Base-by-base conservation (phyloP, 257 asterid genomes). In the Penstemon davidsonii region DNA sequence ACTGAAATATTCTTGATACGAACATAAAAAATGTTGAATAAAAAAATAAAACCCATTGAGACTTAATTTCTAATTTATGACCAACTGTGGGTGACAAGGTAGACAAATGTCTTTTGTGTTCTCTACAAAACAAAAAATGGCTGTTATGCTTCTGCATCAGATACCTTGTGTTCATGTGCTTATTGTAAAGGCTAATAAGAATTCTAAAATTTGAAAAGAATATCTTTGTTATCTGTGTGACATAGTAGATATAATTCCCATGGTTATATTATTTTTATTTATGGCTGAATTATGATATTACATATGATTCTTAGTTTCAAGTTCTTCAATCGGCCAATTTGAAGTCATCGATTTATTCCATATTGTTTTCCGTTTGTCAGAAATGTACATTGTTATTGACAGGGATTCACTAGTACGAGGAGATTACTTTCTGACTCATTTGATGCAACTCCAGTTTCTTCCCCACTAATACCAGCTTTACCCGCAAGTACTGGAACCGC, bases 331-430 rank as follows among this genome's bases (percentile, higher is more conserved):
- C 56, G 61, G 55, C 72, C 49, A 18, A 66, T 63, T 51, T 39
- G 55, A 55, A 50, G 40, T 13, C 61, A 45, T 61, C 49, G 36
- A 53, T n/a, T 54, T 70, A 41, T n/a, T 59, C 50, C 50, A 13
- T 39, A 33, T 25, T 25, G 33, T 25, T 25, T 25, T 2, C 33
- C 33, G 33, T 40, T 42, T 50, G 2, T 61, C 25, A 64, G 53
- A 51, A 55, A 64, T 41, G 7, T 71, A 25, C 43, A 40, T 54
- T 66, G 45, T 53, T 55, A 8, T 70, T 66, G 72, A 75, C 86
- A 91, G 97, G 88, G 86, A 60, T 85, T 91, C 78, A 81, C 87
- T 62, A 75, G 91, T 75, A 83, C 96, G 18, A 86, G 96, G 78
- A 79, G 72, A 70, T 82, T 92, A 64, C 86, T 79, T 55, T 86